A percentile compares a stretch with the other conserved stretches of the same genome.
Evolutionary conservation across 805 yeast species (phyloP).

Genomic region (Suhomyces vadensis): DNA sequence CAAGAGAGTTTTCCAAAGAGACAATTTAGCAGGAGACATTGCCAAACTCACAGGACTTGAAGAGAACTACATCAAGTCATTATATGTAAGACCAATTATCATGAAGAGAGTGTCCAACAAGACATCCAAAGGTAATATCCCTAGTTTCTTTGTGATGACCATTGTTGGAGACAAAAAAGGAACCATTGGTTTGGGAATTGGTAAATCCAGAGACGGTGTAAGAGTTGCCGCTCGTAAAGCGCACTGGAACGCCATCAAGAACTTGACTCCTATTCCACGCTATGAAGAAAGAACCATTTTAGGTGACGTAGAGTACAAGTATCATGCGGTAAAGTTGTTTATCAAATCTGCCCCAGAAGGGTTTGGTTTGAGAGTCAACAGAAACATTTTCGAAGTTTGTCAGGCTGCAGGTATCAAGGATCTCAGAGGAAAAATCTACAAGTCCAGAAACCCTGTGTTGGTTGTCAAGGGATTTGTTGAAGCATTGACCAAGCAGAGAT

Average conservation of each 20-base stretch:
- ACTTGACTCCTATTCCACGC: conserved; percentile 77
- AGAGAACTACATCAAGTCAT: conserved; percentile 56
- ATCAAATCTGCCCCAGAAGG: conserved; percentile 90
- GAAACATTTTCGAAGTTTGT: conserved; percentile 85
- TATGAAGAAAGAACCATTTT: conserved; percentile 89
- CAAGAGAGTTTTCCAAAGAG: conserved; percentile 13
- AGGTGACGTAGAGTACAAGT: conserved; percentile 80
- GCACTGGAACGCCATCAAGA: conserved; percentile 90
- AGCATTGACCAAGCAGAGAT: conserved; percentile 77
- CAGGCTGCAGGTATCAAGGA: conserved; percentile 93
- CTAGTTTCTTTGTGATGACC: conserved; percentile 77
- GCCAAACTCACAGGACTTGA: conserved; percentile 67
- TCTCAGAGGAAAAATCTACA: conserved; percentile 85
- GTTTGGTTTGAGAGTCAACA: conserved; percentile 89
- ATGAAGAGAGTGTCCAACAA: conserved; percentile 85
- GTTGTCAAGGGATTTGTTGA: conserved; percentile 87
- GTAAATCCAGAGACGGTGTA: conserved; percentile 79
- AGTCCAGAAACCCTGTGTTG: conserved; percentile 92
- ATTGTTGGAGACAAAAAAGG: conserved; percentile 94
- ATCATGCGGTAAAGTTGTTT: conserved; percentile 81
- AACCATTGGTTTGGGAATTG: conserved; percentile 93
- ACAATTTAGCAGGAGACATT: conserved; percentile 54
- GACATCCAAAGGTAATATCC: conserved; percentile 89
- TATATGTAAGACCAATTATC: conserved; percentile 65
- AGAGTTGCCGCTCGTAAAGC: conserved; percentile 78